Evolutionary conservation across 2,329 filamentous ascomycete genomes (phyloP), one percentile per base, ranked within the genome.

Genomic region (Fusarium sp.): DNA sequence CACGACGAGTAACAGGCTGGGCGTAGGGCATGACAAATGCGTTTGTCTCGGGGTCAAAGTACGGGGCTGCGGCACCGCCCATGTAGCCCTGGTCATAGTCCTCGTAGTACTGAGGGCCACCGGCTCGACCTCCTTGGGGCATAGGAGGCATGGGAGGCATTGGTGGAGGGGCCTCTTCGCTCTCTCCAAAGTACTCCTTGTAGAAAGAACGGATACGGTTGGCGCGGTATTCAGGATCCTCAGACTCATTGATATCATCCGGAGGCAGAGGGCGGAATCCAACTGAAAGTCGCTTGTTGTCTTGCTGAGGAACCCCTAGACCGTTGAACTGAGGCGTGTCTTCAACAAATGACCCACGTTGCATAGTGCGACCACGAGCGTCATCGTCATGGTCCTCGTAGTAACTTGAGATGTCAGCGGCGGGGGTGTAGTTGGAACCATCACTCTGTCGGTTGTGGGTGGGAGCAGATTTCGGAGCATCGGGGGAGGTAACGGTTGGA

Each of bases 201-300:
- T 99, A 99, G 84, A 99, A 99, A 6, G 96, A 99, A 79, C 96
- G 89, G 73, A 99, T 99, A 62, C 96, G 91, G 84, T 98, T 98
- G 70, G 96, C 96, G 75, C 96, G 90, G 76, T 95, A 91, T 80
- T 98, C 96, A 0, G 96, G 94, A 78, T 98, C 95, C 77, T 98
- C 96, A 5, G 91, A 88, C 45, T 91, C 89, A 30, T 85, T 86
- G 57, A 93, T 89, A 70, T 97, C 92, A 76, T 94, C 91, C 37
- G 94, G 93, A 7, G 96, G 96, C 67, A 99, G 86, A 24, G 96
- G 96, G 18, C 96, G 91, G 79, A 97, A 87, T 29, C 90, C 89
- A 47, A 91, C 87, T 2, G 90, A 92, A n/a, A 91, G 79, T 60
- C 90, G 85, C 67, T 86, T 86, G 74, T 81, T 84, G 62, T 87